A percentile compares a stretch with the other conserved stretches of the same genome.
Evolutionary conservation across 116 monocot genomes (phyloP).

Genomic region (Dioscorea cayenensis): DNA sequence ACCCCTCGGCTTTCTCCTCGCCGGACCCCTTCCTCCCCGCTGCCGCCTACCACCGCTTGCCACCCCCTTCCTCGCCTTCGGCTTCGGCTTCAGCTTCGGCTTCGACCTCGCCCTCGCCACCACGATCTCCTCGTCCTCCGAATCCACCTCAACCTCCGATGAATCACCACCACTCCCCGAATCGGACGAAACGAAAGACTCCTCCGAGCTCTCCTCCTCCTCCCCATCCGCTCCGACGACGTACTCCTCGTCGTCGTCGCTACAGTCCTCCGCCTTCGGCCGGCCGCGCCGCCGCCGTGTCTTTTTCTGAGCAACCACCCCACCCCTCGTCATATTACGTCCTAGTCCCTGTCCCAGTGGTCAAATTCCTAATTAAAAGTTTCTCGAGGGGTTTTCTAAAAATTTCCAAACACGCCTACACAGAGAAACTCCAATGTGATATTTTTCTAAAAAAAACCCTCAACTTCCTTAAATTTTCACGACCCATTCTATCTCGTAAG

Average conservation of each 20-base stretch:
- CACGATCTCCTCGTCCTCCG: constrained; percentile 19
- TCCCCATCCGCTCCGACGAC: constrained; percentile 34
- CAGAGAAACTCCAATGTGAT: too few species aligned
- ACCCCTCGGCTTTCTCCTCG: background rate
- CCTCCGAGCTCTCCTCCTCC: constrained; percentile 45
- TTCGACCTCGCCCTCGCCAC: background rate
- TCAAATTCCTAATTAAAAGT: background rate
- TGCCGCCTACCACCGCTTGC: background rate
- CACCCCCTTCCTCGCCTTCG: constrained; percentile 6
- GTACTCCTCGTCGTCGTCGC: constrained; percentile 50
- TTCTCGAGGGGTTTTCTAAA: too few species aligned
- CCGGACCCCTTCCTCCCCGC: background rate
- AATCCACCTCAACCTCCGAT: constrained; percentile 13
- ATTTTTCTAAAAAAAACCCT: too few species aligned
- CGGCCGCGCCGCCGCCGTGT: background rate
- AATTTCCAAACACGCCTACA: too few species aligned
- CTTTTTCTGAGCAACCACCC: constrained; percentile 16
- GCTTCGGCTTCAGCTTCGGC: background rate
- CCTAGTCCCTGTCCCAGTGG: background rate
- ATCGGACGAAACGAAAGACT: constrained; percentile 20
- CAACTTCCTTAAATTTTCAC: too few species aligned
- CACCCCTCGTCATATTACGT: constrained; percentile 23
- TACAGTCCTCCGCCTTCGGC: constrained; percentile 25
- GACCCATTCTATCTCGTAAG: too few species aligned
- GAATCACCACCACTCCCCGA: constrained; percentile 1